Conservation (phyloP, 371 early-diverging fungal species). For the Vairimorpha necatrix region DNA sequence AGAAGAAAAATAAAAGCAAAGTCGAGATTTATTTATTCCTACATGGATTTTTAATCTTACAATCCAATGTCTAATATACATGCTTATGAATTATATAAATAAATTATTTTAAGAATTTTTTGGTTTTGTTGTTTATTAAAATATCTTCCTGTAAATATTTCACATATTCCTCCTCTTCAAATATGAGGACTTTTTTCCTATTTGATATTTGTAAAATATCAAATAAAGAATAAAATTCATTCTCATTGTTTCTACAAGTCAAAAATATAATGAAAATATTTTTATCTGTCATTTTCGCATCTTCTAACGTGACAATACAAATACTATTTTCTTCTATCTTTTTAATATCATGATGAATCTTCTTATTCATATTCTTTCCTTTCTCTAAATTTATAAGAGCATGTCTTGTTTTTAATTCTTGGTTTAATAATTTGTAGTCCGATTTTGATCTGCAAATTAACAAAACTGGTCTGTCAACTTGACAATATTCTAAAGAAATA, state of each 20-base stretch:
- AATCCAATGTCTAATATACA: too few relatives aligned
- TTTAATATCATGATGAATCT: neutral
- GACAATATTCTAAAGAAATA: neutral
- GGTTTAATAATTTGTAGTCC: slow-evolving; percentile 13
- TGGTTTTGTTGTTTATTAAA: too few relatives aligned
- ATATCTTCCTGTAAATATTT: too few relatives aligned
- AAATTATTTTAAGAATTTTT: too few relatives aligned
- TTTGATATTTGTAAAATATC: slow-evolving; percentile 43
- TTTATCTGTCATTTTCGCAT: neutral
- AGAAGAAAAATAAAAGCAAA: neutral
- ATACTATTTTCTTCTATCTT: neutral
- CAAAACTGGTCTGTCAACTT: neutral
- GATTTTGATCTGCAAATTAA: slow-evolving; percentile 2
- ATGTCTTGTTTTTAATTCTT: slow-evolving; percentile 26
- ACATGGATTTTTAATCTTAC: neutral
- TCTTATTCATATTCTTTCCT: neutral
- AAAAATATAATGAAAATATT: slow-evolving; percentile 20
- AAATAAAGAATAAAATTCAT: slow-evolving; percentile 34
- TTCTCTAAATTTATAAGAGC: neutral
- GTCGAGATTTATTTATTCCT: too few relatives aligned
- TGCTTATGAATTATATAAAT: too few relatives aligned
- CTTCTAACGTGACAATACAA: slow-evolving; percentile 18
- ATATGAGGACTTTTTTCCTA: slow-evolving; percentile 27
- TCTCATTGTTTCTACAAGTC: slow-evolving; percentile 10
- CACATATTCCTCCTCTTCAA: slow-evolving; percentile 33